These are phyloP conservation scores for Ganoderma resinaceum DNA, from an alignment of 1,284 basidiomycete species.

Conservation along the genomic window DNA sequence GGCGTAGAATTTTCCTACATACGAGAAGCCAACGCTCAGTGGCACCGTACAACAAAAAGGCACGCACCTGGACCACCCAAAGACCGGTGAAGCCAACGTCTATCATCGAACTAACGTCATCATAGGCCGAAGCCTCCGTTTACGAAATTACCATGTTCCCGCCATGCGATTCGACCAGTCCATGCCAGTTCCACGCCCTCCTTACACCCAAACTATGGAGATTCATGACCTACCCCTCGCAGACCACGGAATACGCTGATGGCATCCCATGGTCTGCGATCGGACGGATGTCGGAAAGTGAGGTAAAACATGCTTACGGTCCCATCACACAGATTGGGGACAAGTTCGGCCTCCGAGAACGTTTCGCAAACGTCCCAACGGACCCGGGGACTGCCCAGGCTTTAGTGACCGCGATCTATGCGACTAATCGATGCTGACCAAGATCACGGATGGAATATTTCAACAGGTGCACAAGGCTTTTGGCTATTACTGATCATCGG, in stretches of 20 bases:
- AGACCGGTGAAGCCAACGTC: neutral
- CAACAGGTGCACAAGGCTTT: neutral
- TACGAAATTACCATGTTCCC: neutral
- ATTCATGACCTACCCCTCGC: neutral
- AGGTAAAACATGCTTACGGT: neutral
- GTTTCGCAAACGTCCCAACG: neutral
- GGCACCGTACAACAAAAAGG: neutral
- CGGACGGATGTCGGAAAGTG: neutral
- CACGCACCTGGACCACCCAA: neutral
- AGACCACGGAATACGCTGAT: neutral
- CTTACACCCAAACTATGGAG: neutral
- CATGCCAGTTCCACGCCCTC: neutral
- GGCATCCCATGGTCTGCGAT: neutral
- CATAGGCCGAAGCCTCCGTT: neutral
- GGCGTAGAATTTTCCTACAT: neutral
- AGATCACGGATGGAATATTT: neutral
- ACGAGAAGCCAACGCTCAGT: neutral
- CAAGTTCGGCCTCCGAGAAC: neutral
- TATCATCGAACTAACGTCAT: conserved; percentile 1
- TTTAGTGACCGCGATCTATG: neutral
- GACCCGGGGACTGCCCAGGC: too few relatives aligned
- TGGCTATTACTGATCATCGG: neutral
- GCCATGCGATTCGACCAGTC: neutral
- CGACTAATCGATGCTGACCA: neutral
- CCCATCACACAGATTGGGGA: neutral